Conservation (phyloP, 805 yeast genomes). For the Cyberlindnera americana region DNA sequence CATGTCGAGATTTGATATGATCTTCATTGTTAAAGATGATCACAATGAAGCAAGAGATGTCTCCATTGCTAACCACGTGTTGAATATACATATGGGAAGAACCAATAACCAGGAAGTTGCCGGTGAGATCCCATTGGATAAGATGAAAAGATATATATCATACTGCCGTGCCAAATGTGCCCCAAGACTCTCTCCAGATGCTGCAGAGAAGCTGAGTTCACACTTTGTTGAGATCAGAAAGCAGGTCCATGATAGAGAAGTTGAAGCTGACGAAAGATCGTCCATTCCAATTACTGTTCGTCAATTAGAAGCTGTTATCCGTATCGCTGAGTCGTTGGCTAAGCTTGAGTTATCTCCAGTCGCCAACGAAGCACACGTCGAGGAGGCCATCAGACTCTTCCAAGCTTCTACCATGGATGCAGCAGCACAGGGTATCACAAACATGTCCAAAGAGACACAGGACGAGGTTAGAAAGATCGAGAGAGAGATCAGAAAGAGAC, state of each 20-base stretch:
- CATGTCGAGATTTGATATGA: constrained; percentile 97
- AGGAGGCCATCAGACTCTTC: constrained; percentile 90
- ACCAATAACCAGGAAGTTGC: constrained; percentile 48
- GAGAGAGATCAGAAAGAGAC: constrained; percentile 78
- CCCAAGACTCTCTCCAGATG: constrained; percentile 84
- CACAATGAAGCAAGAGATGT: constrained; percentile 84
- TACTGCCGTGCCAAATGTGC: constrained; percentile 91
- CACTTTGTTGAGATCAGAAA: constrained; percentile 90
- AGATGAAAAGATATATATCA: constrained; percentile 88
- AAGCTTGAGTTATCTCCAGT: constrained; percentile 78
- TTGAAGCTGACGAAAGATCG: constrained; percentile 80
- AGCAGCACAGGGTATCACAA: constrained; percentile 48
- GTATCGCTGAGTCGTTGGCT: constrained; percentile 93
- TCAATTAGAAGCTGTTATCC: constrained; percentile 94
- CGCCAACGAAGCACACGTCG: constrained; percentile 86
- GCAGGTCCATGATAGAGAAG: constrained; percentile 75
- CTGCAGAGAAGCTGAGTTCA: constrained; percentile 84
- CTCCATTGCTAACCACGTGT: constrained; percentile 89
- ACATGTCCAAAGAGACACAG: constrained; percentile 53
- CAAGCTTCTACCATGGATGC: constrained; percentile 98
- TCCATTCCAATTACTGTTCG: constrained; percentile 96
- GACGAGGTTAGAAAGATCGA: constrained; percentile 78
- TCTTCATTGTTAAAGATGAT: constrained; percentile 93
- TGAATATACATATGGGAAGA: constrained; percentile 90
- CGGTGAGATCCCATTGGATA: constrained; percentile 83